Percentiles rank a stretch among this genome's conserved stretches.
Conservation (phyloP, 345 rosid genomes). For the Pugionium cornutum region DNA sequence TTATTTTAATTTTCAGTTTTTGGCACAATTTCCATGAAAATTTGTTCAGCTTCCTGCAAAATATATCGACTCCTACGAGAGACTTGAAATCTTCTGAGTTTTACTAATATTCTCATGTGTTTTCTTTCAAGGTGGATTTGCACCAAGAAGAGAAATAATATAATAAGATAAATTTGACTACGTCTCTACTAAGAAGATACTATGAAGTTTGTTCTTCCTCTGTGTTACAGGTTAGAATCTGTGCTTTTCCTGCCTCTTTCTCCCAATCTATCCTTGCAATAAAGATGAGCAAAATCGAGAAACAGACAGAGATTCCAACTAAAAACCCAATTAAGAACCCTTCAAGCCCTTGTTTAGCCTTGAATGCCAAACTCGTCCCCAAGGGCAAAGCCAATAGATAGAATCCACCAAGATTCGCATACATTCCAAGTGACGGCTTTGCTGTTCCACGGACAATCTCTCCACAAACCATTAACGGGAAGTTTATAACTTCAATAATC, state of each 20-base stretch:
- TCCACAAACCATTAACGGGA: slow-evolving; percentile 75
- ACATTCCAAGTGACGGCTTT: slow-evolving; percentile 66
- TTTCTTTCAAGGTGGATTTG: not conserved
- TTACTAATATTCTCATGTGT: too few relatives aligned
- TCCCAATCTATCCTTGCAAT: slow-evolving; percentile 65
- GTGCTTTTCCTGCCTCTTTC: slow-evolving; percentile 73
- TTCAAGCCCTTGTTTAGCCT: slow-evolving; percentile 52
- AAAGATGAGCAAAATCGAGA: slow-evolving; percentile 47
- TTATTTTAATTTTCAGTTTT: too few relatives aligned
- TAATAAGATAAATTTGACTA: not conserved
- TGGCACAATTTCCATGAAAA: too few relatives aligned
- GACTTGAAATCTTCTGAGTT: too few relatives aligned
- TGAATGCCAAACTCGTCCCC: slow-evolving; percentile 62
- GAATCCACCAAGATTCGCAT: slow-evolving; percentile 76
- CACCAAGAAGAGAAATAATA: not conserved
- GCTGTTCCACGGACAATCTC: slow-evolving; percentile 82
- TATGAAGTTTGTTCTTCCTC: slow-evolving; percentile 33
- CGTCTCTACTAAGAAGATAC: not conserved
- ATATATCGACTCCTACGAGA: too few relatives aligned
- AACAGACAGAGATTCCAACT: slow-evolving; percentile 54
- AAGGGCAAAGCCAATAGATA: slow-evolving; percentile 76
- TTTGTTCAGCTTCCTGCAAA: too few relatives aligned
- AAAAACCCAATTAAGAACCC: slow-evolving; percentile 74
- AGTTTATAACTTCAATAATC: slow-evolving; percentile 63
- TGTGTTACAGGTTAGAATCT: slow-evolving; percentile 42